Evolutionary conservation across 2,329 filamentous ascomycete species (phyloP).

Genomic region (Simplicillium aogashimaense): DNA sequence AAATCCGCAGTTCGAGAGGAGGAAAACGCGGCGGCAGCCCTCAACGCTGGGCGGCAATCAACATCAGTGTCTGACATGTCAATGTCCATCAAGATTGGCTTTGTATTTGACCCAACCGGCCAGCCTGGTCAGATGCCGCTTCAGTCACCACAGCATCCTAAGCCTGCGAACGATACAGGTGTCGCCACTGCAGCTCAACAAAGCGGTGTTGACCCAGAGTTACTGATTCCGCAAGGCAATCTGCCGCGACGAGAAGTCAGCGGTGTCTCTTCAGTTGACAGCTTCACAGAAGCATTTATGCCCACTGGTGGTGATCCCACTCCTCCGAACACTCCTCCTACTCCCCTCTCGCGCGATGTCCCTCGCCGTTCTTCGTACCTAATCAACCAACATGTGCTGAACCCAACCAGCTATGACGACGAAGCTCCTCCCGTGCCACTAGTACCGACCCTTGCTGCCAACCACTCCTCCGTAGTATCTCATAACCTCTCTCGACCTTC

Average conservation of each 20-base stretch:
- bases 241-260: conserved; percentile 29
- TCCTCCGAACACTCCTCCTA: conserved; percentile 52
- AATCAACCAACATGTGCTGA: conserved; percentile 35
- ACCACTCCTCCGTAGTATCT: conserved; percentile 12
- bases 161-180: conserved; percentile 39
- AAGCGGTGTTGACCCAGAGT: conserved; percentile 61
- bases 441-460: conserved; percentile 28
- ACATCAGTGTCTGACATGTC: too few species aligned
- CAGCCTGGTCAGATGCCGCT: too few species aligned
- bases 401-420: conserved; percentile 21
- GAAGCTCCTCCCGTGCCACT: conserved; percentile 37
- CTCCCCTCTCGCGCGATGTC: conserved; percentile 27
- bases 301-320: conserved; percentile 42
- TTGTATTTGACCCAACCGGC: background rate
- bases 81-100: background rate
- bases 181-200: conserved; percentile 80
- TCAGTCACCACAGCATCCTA: background rate
- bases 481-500: conserved; percentile 23
- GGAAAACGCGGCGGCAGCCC: conserved; percentile 20
- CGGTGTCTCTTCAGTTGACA: conserved; percentile 36
- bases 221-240: conserved; percentile 23
- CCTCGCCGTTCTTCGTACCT: conserved; percentile 47
- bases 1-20: conserved; percentile 64
- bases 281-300: conserved; percentile 42
- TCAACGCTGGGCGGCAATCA: background rate